A percentile compares a stretch with the other conserved stretches of the same genome.
These are phyloP conservation scores for Penicillium arizonense DNA, from an alignment of 495 filamentous ascomycete genomes.

Conservation along the genomic window DNA sequence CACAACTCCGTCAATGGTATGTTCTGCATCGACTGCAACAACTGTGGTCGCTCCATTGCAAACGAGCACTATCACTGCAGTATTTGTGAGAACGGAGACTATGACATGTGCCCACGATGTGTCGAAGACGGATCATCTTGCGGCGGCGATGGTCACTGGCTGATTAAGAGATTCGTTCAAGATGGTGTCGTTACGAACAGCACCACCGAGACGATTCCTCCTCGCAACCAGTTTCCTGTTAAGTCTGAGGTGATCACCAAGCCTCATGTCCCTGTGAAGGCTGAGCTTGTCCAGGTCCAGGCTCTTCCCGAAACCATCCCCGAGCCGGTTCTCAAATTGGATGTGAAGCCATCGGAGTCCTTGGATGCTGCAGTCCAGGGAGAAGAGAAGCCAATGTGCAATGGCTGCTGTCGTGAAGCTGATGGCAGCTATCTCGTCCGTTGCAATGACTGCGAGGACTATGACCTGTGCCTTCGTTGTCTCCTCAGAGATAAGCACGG, in stretches of 20 bases:
- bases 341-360: neutral
- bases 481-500: conserved; percentile 76
- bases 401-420: conserved; percentile 79
- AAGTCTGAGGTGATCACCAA: conserved; percentile 13
- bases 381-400: conserved; percentile 76
- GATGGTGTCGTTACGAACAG: conserved; percentile 79
- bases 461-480: conserved; percentile 84
- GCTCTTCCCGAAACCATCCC: neutral
- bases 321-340: conserved; percentile 15
- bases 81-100: conserved; percentile 89
- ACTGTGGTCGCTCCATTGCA: conserved; percentile 72
- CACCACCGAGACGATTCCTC: conserved; percentile 73
- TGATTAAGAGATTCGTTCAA: conserved; percentile 85
- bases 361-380: conserved; percentile 11
- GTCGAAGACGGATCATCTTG: conserved; percentile 74
- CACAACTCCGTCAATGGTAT: conserved; percentile 32
- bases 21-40: conserved; percentile 86
- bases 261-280: conserved; percentile 13
- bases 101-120: conserved; percentile 84
- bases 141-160: conserved; percentile 75
- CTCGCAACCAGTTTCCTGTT: conserved; percentile 39
- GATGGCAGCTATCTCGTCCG: conserved; percentile 78
- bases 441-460: conserved; percentile 84
- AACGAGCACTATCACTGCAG: conserved; percentile 92
- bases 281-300: too few relatives aligned